These are phyloP conservation scores for Ceratobasidium sp. DNA, from an alignment of 1,284 basidiomycete genomes.

Conservation along the genomic window DNA sequence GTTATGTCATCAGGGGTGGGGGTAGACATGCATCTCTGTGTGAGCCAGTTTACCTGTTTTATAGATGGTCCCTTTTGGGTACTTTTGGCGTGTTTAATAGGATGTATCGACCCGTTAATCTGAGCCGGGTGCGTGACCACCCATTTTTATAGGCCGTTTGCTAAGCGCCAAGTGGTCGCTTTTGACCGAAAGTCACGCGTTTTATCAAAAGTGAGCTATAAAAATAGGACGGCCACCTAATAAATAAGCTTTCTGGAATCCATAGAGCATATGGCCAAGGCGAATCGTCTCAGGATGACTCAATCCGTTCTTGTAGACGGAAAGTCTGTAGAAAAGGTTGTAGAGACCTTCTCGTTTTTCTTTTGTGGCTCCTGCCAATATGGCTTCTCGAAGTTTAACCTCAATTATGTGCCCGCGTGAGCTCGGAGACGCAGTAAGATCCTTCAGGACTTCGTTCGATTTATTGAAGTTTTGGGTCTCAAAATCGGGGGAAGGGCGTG, in stretches of 20 bases:
- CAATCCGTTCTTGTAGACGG: constrained; percentile 32
- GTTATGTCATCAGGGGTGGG: too few relatives aligned
- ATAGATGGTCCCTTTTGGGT: too few relatives aligned
- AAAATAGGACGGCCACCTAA: too few relatives aligned
- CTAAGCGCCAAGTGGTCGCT: too few relatives aligned
- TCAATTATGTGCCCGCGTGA: neutral
- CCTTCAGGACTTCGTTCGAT: neutral
- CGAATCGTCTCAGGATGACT: constrained; percentile 4
- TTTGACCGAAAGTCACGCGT: too few relatives aligned
- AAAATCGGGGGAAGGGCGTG: constrained; percentile 32
- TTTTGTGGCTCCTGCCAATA: constrained; percentile 11
- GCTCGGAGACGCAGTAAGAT: neutral
- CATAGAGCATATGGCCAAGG: constrained; percentile 32
- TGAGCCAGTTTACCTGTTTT: too few relatives aligned
- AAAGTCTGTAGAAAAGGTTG: constrained; percentile 21
- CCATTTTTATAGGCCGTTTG: too few relatives aligned
- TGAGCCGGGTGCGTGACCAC: too few relatives aligned
- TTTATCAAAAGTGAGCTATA: too few relatives aligned
- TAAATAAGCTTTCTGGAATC: too few relatives aligned
- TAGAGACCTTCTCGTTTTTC: constrained; percentile 19
- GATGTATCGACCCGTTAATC: too few relatives aligned
- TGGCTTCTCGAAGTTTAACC: neutral
- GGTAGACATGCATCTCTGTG: neutral
- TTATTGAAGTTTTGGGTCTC: constrained; percentile 15
- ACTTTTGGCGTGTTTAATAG: too few relatives aligned